These are phyloP conservation scores for Sporothrix variecibatus DNA, from an alignment of 2,329 filamentous ascomycete genomes.

Conservation along the genomic window DNA sequence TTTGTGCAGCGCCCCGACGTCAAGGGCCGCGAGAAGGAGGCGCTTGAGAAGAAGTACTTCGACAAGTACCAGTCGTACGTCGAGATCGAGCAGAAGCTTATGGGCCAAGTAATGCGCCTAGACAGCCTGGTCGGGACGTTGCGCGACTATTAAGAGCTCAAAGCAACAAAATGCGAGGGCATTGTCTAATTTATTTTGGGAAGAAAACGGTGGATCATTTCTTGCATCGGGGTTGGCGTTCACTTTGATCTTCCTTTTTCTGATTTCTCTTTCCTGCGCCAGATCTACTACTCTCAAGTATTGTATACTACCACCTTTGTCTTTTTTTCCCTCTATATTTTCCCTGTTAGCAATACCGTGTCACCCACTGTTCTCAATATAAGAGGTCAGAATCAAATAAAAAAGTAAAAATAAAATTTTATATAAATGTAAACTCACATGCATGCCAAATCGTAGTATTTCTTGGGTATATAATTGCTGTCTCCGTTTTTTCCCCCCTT, in stretches of 20 bases:
- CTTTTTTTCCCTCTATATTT: neutral
- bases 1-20: constrained; percentile 87
- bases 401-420: neutral
- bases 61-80: constrained; percentile 60
- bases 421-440: too few relatives aligned
- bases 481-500: neutral
- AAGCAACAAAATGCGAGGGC: neutral
- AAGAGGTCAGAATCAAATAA: neutral
- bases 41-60: constrained; percentile 73
- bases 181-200: constrained; percentile 4
- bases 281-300: neutral
- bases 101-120: constrained; percentile 76
- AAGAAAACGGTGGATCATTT: neutral
- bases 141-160: constrained; percentile 65
- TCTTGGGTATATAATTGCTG: constrained; percentile 11
- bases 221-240: constrained; percentile 21
- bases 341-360: neutral
- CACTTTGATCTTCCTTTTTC: neutral
- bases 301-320: constrained; percentile 1
- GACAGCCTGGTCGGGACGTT: constrained; percentile 85
- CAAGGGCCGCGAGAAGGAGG: constrained; percentile 77
- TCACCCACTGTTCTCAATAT: neutral
- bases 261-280: neutral
- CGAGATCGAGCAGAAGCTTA: constrained; percentile 69
- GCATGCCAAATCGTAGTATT: neutral